Base-by-base conservation (phyloP, 1,284 basidiomycete species). In the Heterobasidion occidentale region DNA sequence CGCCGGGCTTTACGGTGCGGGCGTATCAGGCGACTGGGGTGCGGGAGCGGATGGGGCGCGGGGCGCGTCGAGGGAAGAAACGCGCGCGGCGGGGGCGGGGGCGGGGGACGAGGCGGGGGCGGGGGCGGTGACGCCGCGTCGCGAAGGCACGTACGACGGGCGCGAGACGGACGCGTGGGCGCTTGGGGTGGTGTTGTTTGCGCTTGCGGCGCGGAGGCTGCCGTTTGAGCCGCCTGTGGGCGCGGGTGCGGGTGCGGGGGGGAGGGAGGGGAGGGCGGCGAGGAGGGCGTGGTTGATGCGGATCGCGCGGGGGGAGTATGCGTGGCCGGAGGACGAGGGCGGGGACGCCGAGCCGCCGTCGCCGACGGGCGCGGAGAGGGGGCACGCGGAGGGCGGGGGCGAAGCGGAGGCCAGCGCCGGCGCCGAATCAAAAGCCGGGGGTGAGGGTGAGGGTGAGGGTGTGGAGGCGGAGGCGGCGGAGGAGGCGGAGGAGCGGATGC, bases 121-220 rank as follows among this genome's bases (percentile, higher is more conserved):
- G 19, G 50, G 27, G 58, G 52, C 36, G 36, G 35, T 56, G 8
- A 35, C 49, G 15, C 14, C 47, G 35, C 53, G 58, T 8, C 64
- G 63, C 17, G 83, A 81, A 19, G 78, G 77, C 56, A 67, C 76
- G 50, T 96, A 97, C 70, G 92, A 97, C 69, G 92, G 90, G 0
- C 79, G 91, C 8, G 80, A 88, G 67, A 95, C 92, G 53, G 94
- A 97, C 67, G 85, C 88, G 0, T 97, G 93, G 92, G 90, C 92
- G 2, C 84, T 90, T 59, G 92, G 92, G 0, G 86, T 94, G 4
- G 90, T 94, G 42, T 72, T 93, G 4, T 95, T 85, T 68, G 89
- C 87, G 9, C 74, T 94, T 46, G 76, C 86, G 7, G 83, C 79
- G 15, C 78, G 91, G 53, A 73, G 71, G 34, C 65, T 88, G 55